phyloP scores from a whole-genome alignment of 73 alveolate species.

The Uronychia setigera region DNA sequence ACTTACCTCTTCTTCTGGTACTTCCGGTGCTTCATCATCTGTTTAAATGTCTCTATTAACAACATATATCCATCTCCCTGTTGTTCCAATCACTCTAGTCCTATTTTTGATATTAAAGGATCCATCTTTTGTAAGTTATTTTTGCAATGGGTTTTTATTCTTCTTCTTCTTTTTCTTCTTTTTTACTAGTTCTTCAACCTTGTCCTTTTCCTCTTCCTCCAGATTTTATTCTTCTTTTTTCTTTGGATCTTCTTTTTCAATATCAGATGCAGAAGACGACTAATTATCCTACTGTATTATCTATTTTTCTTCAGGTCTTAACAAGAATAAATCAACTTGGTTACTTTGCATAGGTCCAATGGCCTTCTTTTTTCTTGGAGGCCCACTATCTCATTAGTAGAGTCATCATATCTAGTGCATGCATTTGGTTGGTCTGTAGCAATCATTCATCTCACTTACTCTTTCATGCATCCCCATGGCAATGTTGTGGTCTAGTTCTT shows the following conservation, averaged over 20 bases:
- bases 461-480: no score
- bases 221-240: neutral
- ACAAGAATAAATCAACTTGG: no score
- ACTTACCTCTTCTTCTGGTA: neutral
- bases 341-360: no score
- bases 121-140: neutral
- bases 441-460: no score
- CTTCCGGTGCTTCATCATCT: neutral
- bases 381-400: no score
- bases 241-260: neutral
- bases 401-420: no score
- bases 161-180: neutral
- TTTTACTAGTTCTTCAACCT: neutral
- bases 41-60: neutral
- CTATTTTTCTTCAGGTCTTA: no score
- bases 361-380: no score
- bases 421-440: no score
- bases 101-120: neutral
- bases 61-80: neutral
- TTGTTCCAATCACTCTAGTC: neutral
- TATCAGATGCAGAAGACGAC: neutral
- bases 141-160: neutral
- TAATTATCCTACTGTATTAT: no score
- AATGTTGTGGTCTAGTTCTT: no score
- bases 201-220: neutral